Evolutionary conservation across 768 basidiomycete genomes (phyloP).

Genomic region (Psilocybe tampanensis): DNA sequence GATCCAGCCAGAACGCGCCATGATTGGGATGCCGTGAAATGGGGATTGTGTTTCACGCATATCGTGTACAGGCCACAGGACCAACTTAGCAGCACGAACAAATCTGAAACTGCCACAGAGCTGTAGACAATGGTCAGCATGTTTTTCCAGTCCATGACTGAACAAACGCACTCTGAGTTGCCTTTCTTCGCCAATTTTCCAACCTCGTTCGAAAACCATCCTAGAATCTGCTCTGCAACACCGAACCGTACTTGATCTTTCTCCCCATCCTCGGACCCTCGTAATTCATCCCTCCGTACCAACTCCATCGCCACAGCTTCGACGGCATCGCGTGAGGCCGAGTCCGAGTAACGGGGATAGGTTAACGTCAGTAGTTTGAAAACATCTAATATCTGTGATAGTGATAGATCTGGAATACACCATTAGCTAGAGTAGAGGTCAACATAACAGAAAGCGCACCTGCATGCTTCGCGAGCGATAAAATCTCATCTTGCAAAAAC

Average conservation of each 20-base stretch:
- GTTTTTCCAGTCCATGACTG: conserved; percentile 1
- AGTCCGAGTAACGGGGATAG: conserved; percentile 79
- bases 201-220: conserved; percentile 75
- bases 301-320: conserved; percentile 67
- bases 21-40: conserved; percentile 46
- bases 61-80: conserved; percentile 61
- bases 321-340: conserved; percentile 69
- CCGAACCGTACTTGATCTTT: conserved; percentile 51
- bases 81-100: conserved; percentile 77
- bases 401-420: conserved; percentile 49
- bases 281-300: conserved; percentile 62
- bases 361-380: conserved; percentile 75
- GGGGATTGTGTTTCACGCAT: conserved; percentile 45
- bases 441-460: conserved; percentile 40
- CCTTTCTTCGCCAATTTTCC: conserved; percentile 55
- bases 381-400: conserved; percentile 66
- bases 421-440: conserved; percentile 9
- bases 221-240: conserved; percentile 70
- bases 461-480: conserved; percentile 56
- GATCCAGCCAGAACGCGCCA: conserved; percentile 58
- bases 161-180: conserved; percentile 53
- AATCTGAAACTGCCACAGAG: conserved; percentile 58
- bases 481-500: conserved; percentile 67
- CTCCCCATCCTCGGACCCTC: conserved; percentile 40
- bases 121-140: conserved; percentile 26